Base-by-base conservation (phyloP, 1,284 basidiomycete species). In the Sutorius eximius region DNA sequence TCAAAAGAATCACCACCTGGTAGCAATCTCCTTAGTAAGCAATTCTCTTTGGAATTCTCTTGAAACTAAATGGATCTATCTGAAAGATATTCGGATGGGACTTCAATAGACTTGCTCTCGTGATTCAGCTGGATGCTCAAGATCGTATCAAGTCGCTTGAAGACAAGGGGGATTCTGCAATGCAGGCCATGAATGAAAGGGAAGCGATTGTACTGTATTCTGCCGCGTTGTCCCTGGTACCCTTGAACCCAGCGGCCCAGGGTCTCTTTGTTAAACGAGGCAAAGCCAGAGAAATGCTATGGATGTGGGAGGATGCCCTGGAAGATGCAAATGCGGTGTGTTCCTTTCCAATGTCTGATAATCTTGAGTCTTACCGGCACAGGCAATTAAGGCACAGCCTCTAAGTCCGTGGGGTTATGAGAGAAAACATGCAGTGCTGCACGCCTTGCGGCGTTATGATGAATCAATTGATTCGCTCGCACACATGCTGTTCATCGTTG, bases 191-290 rank as follows among this genome's bases (percentile, higher is more conserved):
- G 4, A 16, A 29, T 38, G 20, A 13, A n/a, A 34, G 34, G 1
- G 16, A 36, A 20, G 53, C 44, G 0, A 32, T 56, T 7, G 10
- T 36, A 4, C 36, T 13, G 16, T 49, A 55, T 16, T 45, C 36
- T 3, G 13, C 33, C 18, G 57, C 51, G 13, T 18, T 57, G 27
- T 54, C 20, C 22, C 16, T 59, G 5, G 16, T 18, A 27, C 57
- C 51, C 5, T 36, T 24, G 2, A 33, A 40, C 12, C 38, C 51
- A 3, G 41, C 29, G 1, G 22, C 22, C 22, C 22, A 24, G 22
- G 30, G 15, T 16, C 52, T 60, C 10, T 32, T 61, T 20, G 36
- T 46, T 2, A 57, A 65, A 18, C 48, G 53, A 24, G 53, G 57
- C 50, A 57, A 45, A 10, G 58, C 38, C 3, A 12, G 12, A 33